phyloP scores from a whole-genome alignment of 352 stramenopile genomes.

The Thalassiosira ordinaria region DNA sequence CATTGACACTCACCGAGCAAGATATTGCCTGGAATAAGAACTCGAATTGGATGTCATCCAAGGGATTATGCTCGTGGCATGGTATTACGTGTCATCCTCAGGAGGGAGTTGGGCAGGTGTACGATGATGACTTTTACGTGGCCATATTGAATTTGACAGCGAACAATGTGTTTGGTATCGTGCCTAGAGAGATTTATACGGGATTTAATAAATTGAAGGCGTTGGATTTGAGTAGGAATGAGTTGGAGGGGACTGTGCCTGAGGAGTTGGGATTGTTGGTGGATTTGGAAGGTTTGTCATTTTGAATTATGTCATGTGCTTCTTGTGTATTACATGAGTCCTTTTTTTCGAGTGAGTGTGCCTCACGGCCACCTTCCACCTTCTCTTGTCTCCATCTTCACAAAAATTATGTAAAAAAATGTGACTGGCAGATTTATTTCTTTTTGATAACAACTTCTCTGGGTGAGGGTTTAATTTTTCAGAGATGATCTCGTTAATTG shows the following conservation, averaged over 20 bases:
- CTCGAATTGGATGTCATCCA: conserved; percentile 33
- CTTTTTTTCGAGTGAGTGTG: too few species aligned
- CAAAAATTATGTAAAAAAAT: not conserved
- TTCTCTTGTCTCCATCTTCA: not conserved
- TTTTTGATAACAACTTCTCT: conserved; percentile 43
- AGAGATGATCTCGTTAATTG: too few species aligned
- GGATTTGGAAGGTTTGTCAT: conserved; percentile 45
- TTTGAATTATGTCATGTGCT: too few species aligned
- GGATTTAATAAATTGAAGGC: conserved; percentile 39
- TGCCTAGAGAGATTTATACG: conserved; percentile 45
- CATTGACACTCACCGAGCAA: conserved; percentile 14
- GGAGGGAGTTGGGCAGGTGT: not conserved
- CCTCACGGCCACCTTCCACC: too few species aligned
- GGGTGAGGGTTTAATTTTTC: too few species aligned
- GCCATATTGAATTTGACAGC: conserved; percentile 53
- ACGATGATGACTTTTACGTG: conserved; percentile 50
- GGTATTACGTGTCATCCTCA: conserved; percentile 49
- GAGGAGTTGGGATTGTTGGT: conserved; percentile 37
- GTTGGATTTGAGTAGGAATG: conserved; percentile 69
- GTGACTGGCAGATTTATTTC: conserved; percentile 53
- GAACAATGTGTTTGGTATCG: conserved; percentile 47
- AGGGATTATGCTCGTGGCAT: conserved; percentile 45
- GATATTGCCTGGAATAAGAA: conserved; percentile 35
- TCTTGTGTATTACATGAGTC: too few species aligned
- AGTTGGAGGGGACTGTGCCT: conserved; percentile 40